phyloP scores from a whole-genome alignment of 768 basidiomycete species.

The Termitomyces sp. region DNA sequence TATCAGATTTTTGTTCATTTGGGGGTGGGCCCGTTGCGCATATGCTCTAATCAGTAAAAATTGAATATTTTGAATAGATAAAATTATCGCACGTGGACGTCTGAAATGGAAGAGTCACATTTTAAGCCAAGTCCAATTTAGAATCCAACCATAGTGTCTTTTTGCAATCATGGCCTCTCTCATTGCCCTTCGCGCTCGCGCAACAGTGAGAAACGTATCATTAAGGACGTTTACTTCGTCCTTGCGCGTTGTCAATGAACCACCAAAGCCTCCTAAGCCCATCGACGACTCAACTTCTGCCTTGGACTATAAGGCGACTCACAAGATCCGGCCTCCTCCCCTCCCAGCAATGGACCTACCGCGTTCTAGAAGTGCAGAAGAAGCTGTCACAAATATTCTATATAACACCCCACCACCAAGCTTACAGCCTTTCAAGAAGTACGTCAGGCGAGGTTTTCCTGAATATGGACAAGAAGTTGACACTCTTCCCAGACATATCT shows the following conservation, averaged over 20 bases:
- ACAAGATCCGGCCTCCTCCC: slow-evolving; percentile 73
- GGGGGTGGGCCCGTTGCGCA: too few relatives aligned
- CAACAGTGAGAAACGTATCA: slow-evolving; percentile 20
- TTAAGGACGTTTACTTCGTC: slow-evolving; percentile 38
- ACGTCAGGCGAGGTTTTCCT: slow-evolving; percentile 18
- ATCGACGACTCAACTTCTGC: slow-evolving; percentile 95
- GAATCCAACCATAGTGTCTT: not conserved
- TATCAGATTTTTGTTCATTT: too few relatives aligned
- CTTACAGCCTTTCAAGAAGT: slow-evolving; percentile 92
- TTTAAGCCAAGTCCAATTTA: slow-evolving; percentile 5
- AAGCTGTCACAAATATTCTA: slow-evolving; percentile 95
- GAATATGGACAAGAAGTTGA: not conserved
- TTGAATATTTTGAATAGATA: not conserved
- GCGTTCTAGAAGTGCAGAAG: slow-evolving; percentile 80
- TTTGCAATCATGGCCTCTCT: slow-evolving; percentile 24
- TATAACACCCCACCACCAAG: slow-evolving; percentile 95
- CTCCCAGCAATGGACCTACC: slow-evolving; percentile 86
- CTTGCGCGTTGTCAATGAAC: slow-evolving; percentile 26
- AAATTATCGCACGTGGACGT: not conserved
- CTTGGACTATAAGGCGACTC: slow-evolving; percentile 82
- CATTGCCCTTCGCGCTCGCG: slow-evolving; percentile 28
- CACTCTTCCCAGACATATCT: slow-evolving; percentile 64
- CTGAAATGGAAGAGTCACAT: slow-evolving; percentile 1
- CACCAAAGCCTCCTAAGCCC: slow-evolving; percentile 70
- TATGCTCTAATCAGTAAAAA: slow-evolving; percentile 1